These are phyloP conservation scores for Cyclotella sp. DNA, from an alignment of 108 stramenopile genomes.

Conservation along the genomic window DNA sequence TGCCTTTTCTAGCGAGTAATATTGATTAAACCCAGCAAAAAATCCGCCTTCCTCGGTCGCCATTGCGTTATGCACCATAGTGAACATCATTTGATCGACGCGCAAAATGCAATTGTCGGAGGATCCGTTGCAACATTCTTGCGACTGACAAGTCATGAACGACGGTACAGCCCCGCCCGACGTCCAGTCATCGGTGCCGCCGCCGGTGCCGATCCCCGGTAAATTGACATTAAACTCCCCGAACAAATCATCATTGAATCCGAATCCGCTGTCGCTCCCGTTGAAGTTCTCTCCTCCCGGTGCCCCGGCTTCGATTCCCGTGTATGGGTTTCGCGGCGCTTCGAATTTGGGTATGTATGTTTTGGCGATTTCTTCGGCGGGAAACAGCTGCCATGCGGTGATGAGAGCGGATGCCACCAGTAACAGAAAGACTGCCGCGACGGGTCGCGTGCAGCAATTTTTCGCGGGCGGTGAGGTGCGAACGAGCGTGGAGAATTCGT, in stretches of 20 bases:
- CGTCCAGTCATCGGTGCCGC: not conserved
- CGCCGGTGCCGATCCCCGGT: conserved; percentile 8
- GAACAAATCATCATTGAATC: conserved; percentile 10
- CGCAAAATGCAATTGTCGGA: conserved; percentile 35
- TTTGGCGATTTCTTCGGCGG: conserved; percentile 40
- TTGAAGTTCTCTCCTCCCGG: conserved; percentile 6
- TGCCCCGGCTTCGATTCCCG: conserved; percentile 37
- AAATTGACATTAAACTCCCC: conserved; percentile 4
- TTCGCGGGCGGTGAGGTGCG: conserved; percentile 20
- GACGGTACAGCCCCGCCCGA: conserved; percentile 24
- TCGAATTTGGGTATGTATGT: conserved; percentile 41
- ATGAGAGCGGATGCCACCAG: conserved; percentile 26
- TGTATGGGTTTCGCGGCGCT: conserved; percentile 34
- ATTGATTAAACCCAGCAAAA: conserved; percentile 45
- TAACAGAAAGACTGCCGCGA: conserved; percentile 39
- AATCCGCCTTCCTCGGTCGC: conserved; percentile 39
- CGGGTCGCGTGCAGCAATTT: conserved; percentile 40
- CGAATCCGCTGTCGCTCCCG: not conserved
- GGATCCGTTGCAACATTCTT: conserved; percentile 49
- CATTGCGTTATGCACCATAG: conserved; percentile 51
- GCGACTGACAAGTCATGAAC: conserved; percentile 44
- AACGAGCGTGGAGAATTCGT: conserved; percentile 6
- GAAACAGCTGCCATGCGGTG: conserved; percentile 28
- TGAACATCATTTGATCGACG: conserved; percentile 52
- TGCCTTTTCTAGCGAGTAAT: conserved; percentile 39